Conservation (phyloP, 495 filamentous ascomycete genomes). For the Glonium stellatum region DNA sequence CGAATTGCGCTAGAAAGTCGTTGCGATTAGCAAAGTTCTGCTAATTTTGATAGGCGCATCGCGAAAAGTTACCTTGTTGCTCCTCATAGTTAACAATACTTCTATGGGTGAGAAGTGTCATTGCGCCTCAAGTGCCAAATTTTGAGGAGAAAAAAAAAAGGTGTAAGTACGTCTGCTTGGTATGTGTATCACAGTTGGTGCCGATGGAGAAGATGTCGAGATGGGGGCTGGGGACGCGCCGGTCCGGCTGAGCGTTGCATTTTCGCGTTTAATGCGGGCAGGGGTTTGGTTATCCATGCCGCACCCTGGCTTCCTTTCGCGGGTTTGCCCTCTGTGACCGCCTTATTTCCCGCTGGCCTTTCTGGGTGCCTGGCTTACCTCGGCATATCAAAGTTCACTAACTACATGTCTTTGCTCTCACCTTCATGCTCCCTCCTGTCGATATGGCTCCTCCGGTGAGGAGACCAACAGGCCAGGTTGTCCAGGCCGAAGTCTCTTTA, state of each 20-base stretch:
- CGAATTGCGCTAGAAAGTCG: constrained; percentile 58
- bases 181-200: neutral
- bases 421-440: neutral
- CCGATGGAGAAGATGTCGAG: neutral
- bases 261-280: constrained; percentile 2
- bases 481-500: constrained; percentile 69
- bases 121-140: constrained; percentile 34
- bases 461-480: constrained; percentile 51
- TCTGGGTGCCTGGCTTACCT: constrained; percentile 11
- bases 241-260: neutral
- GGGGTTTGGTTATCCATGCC: neutral
- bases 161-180: neutral
- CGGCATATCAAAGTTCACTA: constrained; percentile 11
- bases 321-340: neutral
- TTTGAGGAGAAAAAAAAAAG: neutral
- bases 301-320: too few species aligned
- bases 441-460: constrained; percentile 34
- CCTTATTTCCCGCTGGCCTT: neutral
- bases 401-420: neutral
- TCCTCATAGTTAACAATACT: constrained; percentile 76
- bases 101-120: constrained; percentile 73
- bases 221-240: neutral
- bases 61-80: constrained; percentile 60
- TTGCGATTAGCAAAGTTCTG: neutral
- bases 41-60: neutral